Evolutionary conservation across 2,329 filamentous ascomycete genomes (phyloP), one percentile per base, ranked within the genome.

Genomic region (Alternaria atra): DNA sequence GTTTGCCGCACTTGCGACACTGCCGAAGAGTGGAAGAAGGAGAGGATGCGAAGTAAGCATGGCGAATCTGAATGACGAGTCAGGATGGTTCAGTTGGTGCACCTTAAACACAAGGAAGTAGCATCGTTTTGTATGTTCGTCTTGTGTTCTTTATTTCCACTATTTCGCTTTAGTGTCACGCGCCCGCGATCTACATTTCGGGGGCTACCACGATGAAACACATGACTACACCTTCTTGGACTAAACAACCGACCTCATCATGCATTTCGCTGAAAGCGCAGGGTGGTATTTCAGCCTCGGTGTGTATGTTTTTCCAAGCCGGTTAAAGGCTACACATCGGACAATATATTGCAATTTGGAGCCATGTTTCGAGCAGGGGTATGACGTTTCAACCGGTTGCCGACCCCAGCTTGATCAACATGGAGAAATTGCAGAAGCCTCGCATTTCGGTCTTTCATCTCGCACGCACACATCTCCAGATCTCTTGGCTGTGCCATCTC

Each of bases 21-120:
- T 60, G 3, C 68, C 67, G 53, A 76, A 73, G 6, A 74, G 56
- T 12, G 73, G 67, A 29, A 75, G 27, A 42, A 75, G 58, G 30
- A 73, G 60, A 30, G 63, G 52, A 35, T 66, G 51, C 44, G 67
- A 55, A 25, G 68, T 43, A 60, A 75, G 55, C 73, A 76, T 75
- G 53, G 27, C 61, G 57, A 58, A 32, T n/a, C 2, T 27, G 39
- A 48, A 39, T 40, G 23, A 43, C 30, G 46, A 50, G 20, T 50
- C 20, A 50, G 30, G 46, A 37, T 12, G 20, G 17, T 32, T 37
- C 13, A 15, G 27, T 39, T 32, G 32, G 23, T n/a, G 6, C 6
- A 39, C 23, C 35, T 34, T 12, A 3, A 25, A 46, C 17, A 23
- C 27, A 51, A 29, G 52, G 59, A 39, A 34, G 20, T 17, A 12